phyloP scores from a whole-genome alignment of 2,329 filamentous ascomycete species.

The Stachybotrys echinatus region DNA sequence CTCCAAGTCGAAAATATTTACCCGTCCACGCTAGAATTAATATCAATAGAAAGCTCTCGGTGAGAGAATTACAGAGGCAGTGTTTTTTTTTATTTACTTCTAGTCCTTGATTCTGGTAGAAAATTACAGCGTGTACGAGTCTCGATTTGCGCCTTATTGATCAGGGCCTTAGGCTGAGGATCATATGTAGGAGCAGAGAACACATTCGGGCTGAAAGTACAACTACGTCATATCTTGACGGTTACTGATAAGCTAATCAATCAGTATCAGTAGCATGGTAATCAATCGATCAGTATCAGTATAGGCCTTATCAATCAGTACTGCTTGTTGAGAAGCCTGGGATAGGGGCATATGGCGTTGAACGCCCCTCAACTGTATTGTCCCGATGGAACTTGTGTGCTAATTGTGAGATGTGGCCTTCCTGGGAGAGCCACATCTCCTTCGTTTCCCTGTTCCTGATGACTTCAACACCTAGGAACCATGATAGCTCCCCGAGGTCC shows the following conservation, averaged over 20 bases:
- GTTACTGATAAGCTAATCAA: conserved; percentile 1
- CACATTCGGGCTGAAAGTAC: no score
- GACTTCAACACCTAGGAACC: no score
- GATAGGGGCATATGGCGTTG: no score
- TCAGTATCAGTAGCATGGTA: neutral
- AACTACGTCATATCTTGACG: neutral
- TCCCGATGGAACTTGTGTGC: no score
- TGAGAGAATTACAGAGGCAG: conserved; percentile 4
- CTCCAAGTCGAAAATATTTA: conserved; percentile 3
- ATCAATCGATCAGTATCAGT: neutral
- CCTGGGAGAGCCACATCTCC: no score
- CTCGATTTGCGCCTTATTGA: no score
- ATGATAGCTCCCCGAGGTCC: no score
- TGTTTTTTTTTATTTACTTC: conserved; percentile 4
- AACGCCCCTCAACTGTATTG: no score
- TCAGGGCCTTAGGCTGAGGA: neutral
- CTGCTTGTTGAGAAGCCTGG: conserved; percentile 2
- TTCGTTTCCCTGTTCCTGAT: no score
- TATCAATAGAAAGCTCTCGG: no score
- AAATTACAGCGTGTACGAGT: conserved; percentile 5
- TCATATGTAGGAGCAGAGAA: no score
- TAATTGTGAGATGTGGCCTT: no score
- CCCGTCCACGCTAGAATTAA: conserved; percentile 3
- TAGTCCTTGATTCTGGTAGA: conserved; percentile 4
- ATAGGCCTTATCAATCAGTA: neutral